A percentile compares a stretch with the other conserved stretches of the same genome.
These are phyloP conservation scores for Ceratorhiza oryzae-sativae DNA, from an alignment of 1,284 basidiomycete species.

Conservation along the genomic window DNA sequence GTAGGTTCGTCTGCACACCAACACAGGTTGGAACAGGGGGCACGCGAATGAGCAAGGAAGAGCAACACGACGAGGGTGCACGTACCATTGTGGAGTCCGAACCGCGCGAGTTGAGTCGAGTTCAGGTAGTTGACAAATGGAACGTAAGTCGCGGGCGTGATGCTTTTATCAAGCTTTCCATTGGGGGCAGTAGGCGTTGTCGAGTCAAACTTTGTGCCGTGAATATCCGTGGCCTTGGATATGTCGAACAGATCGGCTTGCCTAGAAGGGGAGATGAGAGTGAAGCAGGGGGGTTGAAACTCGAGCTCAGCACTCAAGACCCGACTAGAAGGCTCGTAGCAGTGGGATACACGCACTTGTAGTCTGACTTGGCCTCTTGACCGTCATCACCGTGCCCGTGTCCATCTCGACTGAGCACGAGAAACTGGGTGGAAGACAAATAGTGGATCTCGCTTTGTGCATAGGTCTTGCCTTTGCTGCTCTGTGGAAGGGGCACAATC, in stretches of 20 bases:
- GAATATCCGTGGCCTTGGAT: slow-evolving; percentile 66
- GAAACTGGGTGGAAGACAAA: slow-evolving; percentile 60
- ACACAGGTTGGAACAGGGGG: not conserved
- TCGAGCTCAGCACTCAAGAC: not conserved
- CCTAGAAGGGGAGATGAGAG: slow-evolving; percentile 46
- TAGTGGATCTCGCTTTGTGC: slow-evolving; percentile 67
- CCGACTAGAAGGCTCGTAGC: not conserved
- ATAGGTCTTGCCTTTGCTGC: slow-evolving; percentile 60
- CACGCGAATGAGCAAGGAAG: slow-evolving; percentile 34
- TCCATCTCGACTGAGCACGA: slow-evolving; percentile 67
- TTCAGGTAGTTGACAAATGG: slow-evolving; percentile 65
- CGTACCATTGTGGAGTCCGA: slow-evolving; percentile 66
- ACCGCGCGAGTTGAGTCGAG: slow-evolving; percentile 60
- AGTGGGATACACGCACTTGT: slow-evolving; percentile 58
- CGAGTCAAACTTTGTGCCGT: slow-evolving; percentile 63
- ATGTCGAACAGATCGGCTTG: slow-evolving; percentile 68
- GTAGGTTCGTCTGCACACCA: slow-evolving; percentile 48
- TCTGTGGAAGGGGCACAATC: slow-evolving; percentile 66
- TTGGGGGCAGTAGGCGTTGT: slow-evolving; percentile 60
- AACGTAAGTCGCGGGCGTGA: slow-evolving; percentile 64
- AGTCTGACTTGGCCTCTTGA: slow-evolving; percentile 59
- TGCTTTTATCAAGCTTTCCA: slow-evolving; percentile 58
- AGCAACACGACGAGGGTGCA: not conserved
- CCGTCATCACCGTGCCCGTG: slow-evolving; percentile 65
- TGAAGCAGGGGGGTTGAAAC: slow-evolving; percentile 8